Evolutionary conservation across 2,329 filamentous ascomycete species (phyloP), one percentile per base, ranked within the genome.

Genomic region (Xylariaceae sp.): DNA sequence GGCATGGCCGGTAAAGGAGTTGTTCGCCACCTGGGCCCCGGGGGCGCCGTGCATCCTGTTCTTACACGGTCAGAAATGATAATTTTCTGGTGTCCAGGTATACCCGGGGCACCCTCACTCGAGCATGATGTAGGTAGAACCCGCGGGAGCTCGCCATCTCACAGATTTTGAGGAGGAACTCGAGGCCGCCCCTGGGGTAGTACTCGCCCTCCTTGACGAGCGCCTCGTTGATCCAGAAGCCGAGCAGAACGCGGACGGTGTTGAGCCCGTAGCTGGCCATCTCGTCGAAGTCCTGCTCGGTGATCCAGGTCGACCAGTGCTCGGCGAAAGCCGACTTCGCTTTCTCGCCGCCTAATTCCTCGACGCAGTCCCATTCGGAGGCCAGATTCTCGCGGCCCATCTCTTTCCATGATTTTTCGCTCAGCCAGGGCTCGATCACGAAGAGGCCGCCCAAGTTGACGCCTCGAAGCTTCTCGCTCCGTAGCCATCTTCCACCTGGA

Each of bases 281-380:
- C 60, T 78, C 67, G 20, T 75, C 65, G 47, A 85, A 73, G 63
- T 84, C 81, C 2, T 71, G 63, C 52, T 77, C 64, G 3, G 75
- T 79, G 57, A 83, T 78, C 74, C 77, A 85, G 0, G 73, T 73
- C 23, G 66, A 69, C 79, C 81, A 84, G 65, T 85, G 82, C 6
- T 68, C 65, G 54, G 77, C 68, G 64, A 82, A 85, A 10, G 73
- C 77, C 4, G 66, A 61, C 60, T 83, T 74, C 12, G 79, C 78
- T 18, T 66, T 65, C 4, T 70, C 68, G 64, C 83, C 79, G 7
- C 81, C 80, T 2, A 80, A 70, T 12, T 70, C 70, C 54, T 70
- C 67, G 43, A 84, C 78, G 64, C 82, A 85, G 67, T 83, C 81
- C 60, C 81, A 83, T 68, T 84, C 81, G 43, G 78, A 79, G 1